A percentile compares a stretch with the other conserved stretches of the same genome.
Conservation (phyloP, 176 grass and related monocot species). For the Oropetium thomaeum region DNA sequence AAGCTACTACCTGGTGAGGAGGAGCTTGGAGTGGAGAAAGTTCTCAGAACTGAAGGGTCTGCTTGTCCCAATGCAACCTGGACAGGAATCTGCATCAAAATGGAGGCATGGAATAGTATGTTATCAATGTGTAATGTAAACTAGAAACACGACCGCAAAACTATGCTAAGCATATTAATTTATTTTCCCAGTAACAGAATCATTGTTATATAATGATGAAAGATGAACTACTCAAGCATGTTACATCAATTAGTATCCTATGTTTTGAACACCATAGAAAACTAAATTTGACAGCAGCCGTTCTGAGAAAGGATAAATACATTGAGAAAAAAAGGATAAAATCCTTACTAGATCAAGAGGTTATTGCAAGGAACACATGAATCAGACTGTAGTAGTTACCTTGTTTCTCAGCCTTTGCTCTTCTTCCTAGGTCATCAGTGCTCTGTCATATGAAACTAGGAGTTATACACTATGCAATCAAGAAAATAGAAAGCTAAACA, state of each 20-base stretch:
- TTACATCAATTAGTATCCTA: background rate
- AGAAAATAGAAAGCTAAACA: background rate
- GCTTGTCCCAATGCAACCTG: slow-evolving; percentile 52
- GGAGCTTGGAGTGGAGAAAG: slow-evolving; percentile 18
- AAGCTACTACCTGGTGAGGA: slow-evolving; percentile 21
- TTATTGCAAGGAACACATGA: background rate
- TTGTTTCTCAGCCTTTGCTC: slow-evolving; percentile 40
- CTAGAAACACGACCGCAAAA: background rate
- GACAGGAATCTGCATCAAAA: slow-evolving; percentile 14
- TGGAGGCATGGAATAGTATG: background rate
- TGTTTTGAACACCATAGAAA: background rate
- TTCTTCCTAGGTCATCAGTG: background rate
- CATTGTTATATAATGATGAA: background rate
- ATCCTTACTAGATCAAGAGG: background rate
- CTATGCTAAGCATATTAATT: background rate
- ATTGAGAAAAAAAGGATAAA: background rate
- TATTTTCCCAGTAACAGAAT: background rate
- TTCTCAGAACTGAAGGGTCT: slow-evolving; percentile 32
- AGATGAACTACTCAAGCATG: background rate
- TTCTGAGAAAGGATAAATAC: background rate
- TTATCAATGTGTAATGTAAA: background rate
- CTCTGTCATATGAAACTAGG: slow-evolving; percentile 25
- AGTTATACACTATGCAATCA: slow-evolving; percentile 12
- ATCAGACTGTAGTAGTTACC: slow-evolving; percentile 7
- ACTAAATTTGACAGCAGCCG: background rate